Conservation (phyloP, 2,329 filamentous ascomycete genomes). For the Colletotrichum viniferum region DNA sequence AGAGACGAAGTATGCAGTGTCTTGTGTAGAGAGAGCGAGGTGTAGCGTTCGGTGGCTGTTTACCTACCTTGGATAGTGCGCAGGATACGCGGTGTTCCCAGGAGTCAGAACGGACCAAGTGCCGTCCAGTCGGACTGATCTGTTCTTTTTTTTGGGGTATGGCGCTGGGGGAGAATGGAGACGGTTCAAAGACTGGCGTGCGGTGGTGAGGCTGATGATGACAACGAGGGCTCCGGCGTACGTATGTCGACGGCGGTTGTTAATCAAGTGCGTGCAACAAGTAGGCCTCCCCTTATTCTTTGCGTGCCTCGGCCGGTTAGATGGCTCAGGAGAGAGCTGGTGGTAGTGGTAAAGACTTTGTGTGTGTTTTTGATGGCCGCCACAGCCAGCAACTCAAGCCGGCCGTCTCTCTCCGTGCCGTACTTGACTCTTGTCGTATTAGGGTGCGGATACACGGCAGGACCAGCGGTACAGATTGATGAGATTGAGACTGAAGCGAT, state of each 20-base stretch:
- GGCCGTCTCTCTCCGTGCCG: neutral
- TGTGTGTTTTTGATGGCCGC: neutral
- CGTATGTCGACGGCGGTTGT: neutral
- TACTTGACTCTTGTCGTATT: neutral
- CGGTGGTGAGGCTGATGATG: conserved; percentile 14
- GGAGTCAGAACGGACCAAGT: neutral
- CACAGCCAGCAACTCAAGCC: neutral
- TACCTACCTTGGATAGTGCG: neutral
- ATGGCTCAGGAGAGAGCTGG: neutral
- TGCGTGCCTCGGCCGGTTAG: neutral
- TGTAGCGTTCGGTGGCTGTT: neutral
- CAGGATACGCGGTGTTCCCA: neutral
- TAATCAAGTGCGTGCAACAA: neutral
- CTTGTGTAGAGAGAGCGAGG: neutral
- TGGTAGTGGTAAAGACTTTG: neutral
- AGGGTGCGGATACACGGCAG: conserved; percentile 6
- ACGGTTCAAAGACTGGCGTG: neutral
- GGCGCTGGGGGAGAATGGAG: neutral
- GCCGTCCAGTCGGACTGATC: neutral
- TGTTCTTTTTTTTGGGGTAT: conserved; percentile 5
- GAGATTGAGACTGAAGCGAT: neutral
- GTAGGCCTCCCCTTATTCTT: neutral
- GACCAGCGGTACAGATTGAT: neutral
- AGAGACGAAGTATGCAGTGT: neutral
- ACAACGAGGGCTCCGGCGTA: neutral